These are phyloP conservation scores for Podospora pseudoanserina DNA, from an alignment of 495 filamentous ascomycete species.

Conservation along the genomic window DNA sequence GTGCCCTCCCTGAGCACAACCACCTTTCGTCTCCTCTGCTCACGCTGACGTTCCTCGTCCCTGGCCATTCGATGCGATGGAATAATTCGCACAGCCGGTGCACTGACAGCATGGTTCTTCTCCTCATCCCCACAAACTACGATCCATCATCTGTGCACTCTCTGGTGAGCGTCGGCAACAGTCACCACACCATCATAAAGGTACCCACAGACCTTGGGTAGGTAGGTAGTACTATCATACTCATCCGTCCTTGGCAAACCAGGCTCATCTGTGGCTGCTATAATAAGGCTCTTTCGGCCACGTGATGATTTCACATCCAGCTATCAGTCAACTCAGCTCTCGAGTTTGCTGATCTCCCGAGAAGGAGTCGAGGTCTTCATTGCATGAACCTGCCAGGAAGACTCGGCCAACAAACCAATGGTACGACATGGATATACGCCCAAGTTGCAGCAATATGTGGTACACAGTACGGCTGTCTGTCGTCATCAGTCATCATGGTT, in stretches of 20 bases:
- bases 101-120: neutral
- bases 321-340: too few species aligned
- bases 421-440: neutral
- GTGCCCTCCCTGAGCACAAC: neutral
- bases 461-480: neutral
- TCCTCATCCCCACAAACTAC: too few species aligned
- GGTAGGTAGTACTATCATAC: too few species aligned
- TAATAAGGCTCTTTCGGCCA: too few species aligned
- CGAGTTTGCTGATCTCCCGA: neutral
- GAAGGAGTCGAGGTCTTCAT: neutral
- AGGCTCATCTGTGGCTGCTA: too few species aligned
- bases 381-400: neutral
- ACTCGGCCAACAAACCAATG: neutral
- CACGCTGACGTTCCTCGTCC: neutral
- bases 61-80: neutral
- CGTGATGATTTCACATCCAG: too few species aligned
- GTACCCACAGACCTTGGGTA: too few species aligned
- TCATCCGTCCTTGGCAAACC: too few species aligned
- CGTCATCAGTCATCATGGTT: slow-evolving; percentile 6
- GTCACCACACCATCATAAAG: too few species aligned
- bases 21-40: neutral
- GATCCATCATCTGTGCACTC: too few species aligned
- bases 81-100: neutral
- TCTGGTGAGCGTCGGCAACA: too few species aligned
- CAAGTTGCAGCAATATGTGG: neutral